Evolutionary conservation across 2,329 filamentous ascomycete genomes (phyloP), one percentile per base, ranked within the genome.

Genomic region (Coniella vitis): DNA sequence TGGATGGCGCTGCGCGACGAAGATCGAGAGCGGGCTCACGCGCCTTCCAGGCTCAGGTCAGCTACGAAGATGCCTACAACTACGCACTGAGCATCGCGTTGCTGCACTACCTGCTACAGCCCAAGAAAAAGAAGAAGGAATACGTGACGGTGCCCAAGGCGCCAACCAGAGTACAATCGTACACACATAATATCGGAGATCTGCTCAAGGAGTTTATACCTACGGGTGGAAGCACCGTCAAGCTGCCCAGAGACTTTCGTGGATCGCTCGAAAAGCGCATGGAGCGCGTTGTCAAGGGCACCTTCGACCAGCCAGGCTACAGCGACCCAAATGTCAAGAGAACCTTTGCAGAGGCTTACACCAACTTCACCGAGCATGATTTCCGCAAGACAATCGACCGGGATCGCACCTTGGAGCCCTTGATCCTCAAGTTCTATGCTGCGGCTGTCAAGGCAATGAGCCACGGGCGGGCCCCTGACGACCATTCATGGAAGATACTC

Each of bases 391-490:
- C 83, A 51, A 89, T 96, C 73, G 90, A 96, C 62, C 95, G 95
- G 69, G 91, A 96, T 65, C 81, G 91, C 54, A 84, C 91, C 61
- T 84, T 95, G 19, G 93, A 98, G 67, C 90, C 95, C 55, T 71
- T 97, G 45, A 82, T 98, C 45, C 76, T 98, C 57, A 96, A 97
- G 55, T 97, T 98, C 73, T 97, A 94, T 69, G 94, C 90, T 1
- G 86, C 88, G 55, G 90, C 93, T 7, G 95, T 89, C 39, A 94
- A 95, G 65, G 90, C 95, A 54, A 78, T 95, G 60, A 65, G 87
- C 58, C 58, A 88, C 64, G 79, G 85, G 46, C 87, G 87, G 65
- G 68, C 79, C 1, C 75, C 82, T 0, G 86, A 86, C 40, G 91
- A 97, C 65, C 89, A 95, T 63, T 79, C 81, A 46, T 96, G 89